Evolutionary conservation across 2,329 filamentous ascomycete genomes (phyloP).

Genomic region (Mariannaea elegans): DNA sequence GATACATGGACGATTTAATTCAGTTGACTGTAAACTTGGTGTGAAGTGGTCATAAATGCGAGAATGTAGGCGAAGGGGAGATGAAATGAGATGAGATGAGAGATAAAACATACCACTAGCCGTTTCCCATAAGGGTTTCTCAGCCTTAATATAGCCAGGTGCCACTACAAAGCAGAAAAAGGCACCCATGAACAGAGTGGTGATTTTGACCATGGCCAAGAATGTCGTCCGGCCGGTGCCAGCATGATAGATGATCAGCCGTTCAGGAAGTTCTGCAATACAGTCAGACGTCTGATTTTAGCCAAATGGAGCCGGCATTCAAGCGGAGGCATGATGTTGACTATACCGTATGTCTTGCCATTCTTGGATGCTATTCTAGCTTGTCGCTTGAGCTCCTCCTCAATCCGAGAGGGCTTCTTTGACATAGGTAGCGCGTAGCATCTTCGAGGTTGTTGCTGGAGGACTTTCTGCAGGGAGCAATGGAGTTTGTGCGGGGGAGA

Average conservation of each 20-base stretch:
- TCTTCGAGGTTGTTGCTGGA: conserved; percentile 38
- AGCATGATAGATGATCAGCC: conserved; percentile 78
- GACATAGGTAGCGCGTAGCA: conserved; percentile 35
- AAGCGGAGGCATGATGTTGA: too few relatives aligned
- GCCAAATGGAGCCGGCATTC: too few relatives aligned
- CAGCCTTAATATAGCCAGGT: conserved; percentile 62
- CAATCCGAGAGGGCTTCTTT: conserved; percentile 27
- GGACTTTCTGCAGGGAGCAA: conserved; percentile 35
- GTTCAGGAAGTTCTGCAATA: conserved; percentile 60
- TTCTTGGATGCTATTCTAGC: conserved; percentile 37
- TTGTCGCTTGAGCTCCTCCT: conserved; percentile 40
- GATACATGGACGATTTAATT: too few relatives aligned
- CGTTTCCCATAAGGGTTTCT: conserved; percentile 47
- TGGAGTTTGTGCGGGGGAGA: conserved; percentile 26
- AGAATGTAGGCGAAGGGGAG: not conserved
- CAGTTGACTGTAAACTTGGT: not conserved
- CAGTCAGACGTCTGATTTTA: too few relatives aligned
- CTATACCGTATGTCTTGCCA: conserved; percentile 33
- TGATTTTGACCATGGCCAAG: conserved; percentile 75
- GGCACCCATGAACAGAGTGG: conserved; percentile 73
- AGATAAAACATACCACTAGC: conserved; percentile 47
- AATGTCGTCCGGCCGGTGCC: conserved; percentile 73
- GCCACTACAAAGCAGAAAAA: conserved; percentile 72
- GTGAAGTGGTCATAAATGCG: not conserved
- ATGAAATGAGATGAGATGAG: not conserved